Base-by-base conservation (phyloP, 257 asterid species). In the Solanum pimpinellifolium region DNA sequence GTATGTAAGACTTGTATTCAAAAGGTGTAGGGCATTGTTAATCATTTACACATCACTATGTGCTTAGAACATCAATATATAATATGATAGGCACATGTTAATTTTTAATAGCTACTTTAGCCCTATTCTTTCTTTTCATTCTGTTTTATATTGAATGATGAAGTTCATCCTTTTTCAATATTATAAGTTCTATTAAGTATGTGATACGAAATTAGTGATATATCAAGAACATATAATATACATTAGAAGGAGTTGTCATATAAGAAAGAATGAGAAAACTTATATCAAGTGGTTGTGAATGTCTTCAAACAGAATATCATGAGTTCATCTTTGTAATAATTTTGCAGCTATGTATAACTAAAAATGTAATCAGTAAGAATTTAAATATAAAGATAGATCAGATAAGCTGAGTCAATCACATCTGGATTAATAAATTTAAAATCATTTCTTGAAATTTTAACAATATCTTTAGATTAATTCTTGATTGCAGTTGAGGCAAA, bases 251-350 rank as follows among this genome's bases (percentile, higher is more conserved):
- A 46, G 62, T 27, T 44, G 1, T 46, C 27, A 65, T 65, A 60
- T 65, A 65, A 21, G 84, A 25, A 65, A 8, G 33, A 86, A 86
- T 84, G 85, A 33, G 88, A 93, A 86, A 88, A 95, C 99, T 97
- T 94, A 90, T 93, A 87, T 97, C 98, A 75, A 97, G 35, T 33
- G 92, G 92, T 94, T 96, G 35, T 42, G 31, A 91, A 95, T 94
- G 88, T 95, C 99, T 59, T 94, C 96, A 90, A 97, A 95, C 87
- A 95, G 94, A 78, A 97, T 47, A 47, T 47, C 18, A 13, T 47
- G 59, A 47, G 20, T 47, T 47, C 14, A 47, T 47, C 6, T 47
- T 44, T 3, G 14, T 42, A 10, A 10, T 42, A 42, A 42, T 42
- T 42, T 0, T 42, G 13, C 13, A 42, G 47, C 47, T 42, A 42